Evolutionary conservation across 371 early-diverging fungal species (phyloP).

Genomic region (Rhizopus delemar): DNA sequence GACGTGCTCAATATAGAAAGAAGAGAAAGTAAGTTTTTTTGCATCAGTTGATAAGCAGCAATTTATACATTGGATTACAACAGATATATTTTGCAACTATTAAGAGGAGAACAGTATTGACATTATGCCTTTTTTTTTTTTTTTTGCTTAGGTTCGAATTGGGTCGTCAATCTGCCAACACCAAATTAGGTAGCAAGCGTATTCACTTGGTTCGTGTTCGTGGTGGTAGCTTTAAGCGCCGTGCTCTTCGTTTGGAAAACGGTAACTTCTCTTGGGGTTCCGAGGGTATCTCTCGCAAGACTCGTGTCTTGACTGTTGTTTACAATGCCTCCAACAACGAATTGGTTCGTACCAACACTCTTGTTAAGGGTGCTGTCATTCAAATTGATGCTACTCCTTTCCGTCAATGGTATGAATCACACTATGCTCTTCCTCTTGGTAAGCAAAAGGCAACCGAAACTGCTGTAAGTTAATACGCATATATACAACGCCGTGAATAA

Average conservation of each 20-base stretch:
- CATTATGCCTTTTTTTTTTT: no score
- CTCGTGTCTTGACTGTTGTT: constrained; percentile 95
- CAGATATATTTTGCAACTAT: no score
- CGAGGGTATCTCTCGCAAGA: constrained; percentile 92
- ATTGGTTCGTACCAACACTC: constrained; percentile 99
- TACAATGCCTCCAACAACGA: constrained; percentile 99
- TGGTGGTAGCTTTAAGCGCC: constrained; percentile 98
- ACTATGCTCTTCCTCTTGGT: constrained; percentile 91
- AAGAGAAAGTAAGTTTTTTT: constrained; percentile 74
- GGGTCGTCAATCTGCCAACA: constrained; percentile 97
- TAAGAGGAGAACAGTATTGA: no score
- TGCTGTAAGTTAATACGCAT: constrained; percentile 33
- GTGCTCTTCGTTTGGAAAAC: constrained; percentile 96
- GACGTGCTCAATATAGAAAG: constrained; percentile 97
- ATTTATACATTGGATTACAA: not conserved
- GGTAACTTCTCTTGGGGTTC: constrained; percentile 99
- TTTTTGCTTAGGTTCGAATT: constrained; percentile 84
- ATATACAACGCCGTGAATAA: not conserved
- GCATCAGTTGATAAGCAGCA: not conserved
- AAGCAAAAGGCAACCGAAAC: constrained; percentile 79
- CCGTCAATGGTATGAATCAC: constrained; percentile 98
- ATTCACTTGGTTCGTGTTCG: constrained; percentile 95
- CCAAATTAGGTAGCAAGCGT: constrained; percentile 96
- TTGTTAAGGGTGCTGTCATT: constrained; percentile 98
- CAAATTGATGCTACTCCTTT: constrained; percentile 99